These are phyloP conservation scores for Tylopilus intermedius DNA, from an alignment of 768 basidiomycete genomes.

Conservation along the genomic window DNA sequence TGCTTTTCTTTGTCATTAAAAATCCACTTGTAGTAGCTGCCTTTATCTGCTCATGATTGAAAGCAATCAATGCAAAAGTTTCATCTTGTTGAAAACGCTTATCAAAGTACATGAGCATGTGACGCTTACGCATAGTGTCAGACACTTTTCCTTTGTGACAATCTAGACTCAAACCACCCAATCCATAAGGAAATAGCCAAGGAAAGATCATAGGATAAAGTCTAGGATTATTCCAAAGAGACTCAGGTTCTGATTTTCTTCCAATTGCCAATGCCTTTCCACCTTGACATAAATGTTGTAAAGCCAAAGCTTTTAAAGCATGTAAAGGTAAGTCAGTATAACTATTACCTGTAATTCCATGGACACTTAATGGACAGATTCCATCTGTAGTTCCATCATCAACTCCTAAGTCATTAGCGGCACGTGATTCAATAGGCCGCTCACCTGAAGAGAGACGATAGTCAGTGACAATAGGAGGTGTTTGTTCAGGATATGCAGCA, in stretches of 20 bases:
- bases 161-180: not conserved
- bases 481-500: not conserved
- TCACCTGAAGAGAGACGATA: not conserved
- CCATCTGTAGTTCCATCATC: not conserved
- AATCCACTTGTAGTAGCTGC: not conserved
- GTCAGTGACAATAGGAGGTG: not conserved
- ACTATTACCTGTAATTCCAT: too few relatives aligned
- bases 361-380: not conserved
- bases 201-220: not conserved
- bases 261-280: too few relatives aligned
- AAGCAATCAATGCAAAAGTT: not conserved
- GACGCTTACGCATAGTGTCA: not conserved
- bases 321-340: too few relatives aligned
- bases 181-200: too few relatives aligned
- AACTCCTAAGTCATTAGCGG: not conserved
- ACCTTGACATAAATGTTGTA: too few relatives aligned
- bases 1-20: not conserved
- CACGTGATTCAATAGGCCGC: not conserved
- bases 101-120: not conserved
- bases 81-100: not conserved
- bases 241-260: too few relatives aligned
- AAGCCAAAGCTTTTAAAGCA: too few relatives aligned
- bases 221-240: too few relatives aligned
- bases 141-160: not conserved
- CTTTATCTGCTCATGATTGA: not conserved